Conservation (phyloP, 805 yeast species). For the Metschnikowia borealis region DNA sequence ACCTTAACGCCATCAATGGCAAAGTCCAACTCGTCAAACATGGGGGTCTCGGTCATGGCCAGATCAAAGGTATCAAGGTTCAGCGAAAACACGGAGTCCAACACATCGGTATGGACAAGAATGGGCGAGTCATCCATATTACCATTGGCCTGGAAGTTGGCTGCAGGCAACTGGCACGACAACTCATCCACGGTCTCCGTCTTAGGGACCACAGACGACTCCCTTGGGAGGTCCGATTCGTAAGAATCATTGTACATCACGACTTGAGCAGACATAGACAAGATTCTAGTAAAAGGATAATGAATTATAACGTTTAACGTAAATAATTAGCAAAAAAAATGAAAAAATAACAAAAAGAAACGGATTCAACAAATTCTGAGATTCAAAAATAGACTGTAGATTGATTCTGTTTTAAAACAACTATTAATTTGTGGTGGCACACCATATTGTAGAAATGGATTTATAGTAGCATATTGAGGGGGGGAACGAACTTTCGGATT, state of each 20-base stretch:
- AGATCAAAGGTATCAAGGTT: slow-evolving; percentile 37
- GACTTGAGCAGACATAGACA: slow-evolving; percentile 16
- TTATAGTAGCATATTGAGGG: slow-evolving; percentile 32
- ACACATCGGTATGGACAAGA: slow-evolving; percentile 48
- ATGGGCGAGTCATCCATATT: slow-evolving; percentile 38
- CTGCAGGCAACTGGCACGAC: slow-evolving; percentile 26
- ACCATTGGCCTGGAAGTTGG: slow-evolving; percentile 12
- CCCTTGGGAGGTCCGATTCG: slow-evolving; percentile 12
- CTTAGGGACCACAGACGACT: slow-evolving; percentile 16
- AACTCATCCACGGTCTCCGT: slow-evolving; percentile 22
- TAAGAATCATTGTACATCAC: slow-evolving; percentile 16
- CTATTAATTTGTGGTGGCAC: slow-evolving; percentile 27
- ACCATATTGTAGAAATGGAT: slow-evolving; percentile 31
- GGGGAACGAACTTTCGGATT: slow-evolving; percentile 14
- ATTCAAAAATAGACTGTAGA: too few species aligned
- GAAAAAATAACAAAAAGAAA: too few species aligned
- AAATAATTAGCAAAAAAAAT: too few species aligned
- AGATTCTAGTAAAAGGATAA: neutral
- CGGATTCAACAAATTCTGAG: too few species aligned
- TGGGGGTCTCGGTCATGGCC: slow-evolving; percentile 39
- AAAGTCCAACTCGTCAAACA: slow-evolving; percentile 54
- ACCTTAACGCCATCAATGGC: slow-evolving; percentile 37
- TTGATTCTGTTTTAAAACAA: slow-evolving; percentile 8
- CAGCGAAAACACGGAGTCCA: slow-evolving; percentile 48
- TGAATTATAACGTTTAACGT: neutral